These are phyloP conservation scores for Rhodotorula taiwanensis DNA, from an alignment of 768 basidiomycete genomes.

Conservation along the genomic window DNA sequence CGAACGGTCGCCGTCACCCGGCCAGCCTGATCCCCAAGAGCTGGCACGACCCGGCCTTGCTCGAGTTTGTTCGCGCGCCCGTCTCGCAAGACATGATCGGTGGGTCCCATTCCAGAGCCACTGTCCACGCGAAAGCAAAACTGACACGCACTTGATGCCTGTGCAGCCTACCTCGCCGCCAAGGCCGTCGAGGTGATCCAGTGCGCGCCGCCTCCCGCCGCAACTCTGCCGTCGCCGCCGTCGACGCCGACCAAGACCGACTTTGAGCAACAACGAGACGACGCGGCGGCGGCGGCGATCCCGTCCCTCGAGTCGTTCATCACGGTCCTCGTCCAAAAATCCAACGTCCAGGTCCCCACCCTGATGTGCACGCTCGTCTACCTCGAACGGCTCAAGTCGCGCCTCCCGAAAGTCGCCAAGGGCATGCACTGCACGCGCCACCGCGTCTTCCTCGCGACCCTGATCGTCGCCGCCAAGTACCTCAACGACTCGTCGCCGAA, in stretches of 20 bases:
- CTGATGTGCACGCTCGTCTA: constrained; percentile 86
- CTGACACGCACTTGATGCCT: neutral
- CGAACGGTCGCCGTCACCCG: constrained; percentile 48
- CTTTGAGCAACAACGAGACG: constrained; percentile 37
- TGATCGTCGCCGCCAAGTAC: constrained; percentile 96
- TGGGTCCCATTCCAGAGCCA: constrained; percentile 36
- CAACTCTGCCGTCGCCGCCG: constrained; percentile 60
- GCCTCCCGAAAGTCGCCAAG: constrained; percentile 75
- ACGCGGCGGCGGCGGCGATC: constrained; percentile 43
- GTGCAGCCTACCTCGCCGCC: constrained; percentile 62
- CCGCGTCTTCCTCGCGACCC: constrained; percentile 88
- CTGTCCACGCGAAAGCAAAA: neutral
- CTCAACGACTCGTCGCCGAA: constrained; percentile 76
- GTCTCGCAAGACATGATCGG: constrained; percentile 80
- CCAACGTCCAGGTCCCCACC: constrained; percentile 84
- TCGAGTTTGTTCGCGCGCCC: constrained; percentile 67
- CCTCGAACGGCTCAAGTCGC: constrained; percentile 74
- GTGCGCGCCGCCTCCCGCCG: constrained; percentile 43
- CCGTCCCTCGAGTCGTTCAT: constrained; percentile 82
- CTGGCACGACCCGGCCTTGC: constrained; percentile 71
- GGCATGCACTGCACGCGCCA: constrained; percentile 87
- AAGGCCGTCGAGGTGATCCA: constrained; percentile 70
- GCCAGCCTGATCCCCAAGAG: constrained; percentile 73
- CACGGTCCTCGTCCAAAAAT: constrained; percentile 64
- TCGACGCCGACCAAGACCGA: constrained; percentile 55